Evolutionary conservation across 352 stramenopile genomes (phyloP).

Genomic region (Pilasporangium apinafurcum): DNA sequence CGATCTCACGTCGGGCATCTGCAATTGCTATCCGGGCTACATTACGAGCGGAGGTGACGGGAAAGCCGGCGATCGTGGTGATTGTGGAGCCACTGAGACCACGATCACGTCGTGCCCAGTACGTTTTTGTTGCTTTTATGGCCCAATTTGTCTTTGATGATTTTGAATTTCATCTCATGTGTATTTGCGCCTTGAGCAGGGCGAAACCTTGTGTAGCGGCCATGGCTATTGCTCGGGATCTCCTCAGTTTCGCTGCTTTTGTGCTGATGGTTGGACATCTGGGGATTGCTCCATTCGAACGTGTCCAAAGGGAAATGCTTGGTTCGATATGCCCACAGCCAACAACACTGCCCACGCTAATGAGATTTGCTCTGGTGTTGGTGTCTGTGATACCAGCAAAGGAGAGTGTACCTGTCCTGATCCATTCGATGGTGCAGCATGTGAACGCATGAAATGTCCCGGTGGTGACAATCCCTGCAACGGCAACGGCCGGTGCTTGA

Average conservation of each 20-base stretch:
- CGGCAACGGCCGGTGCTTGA: constrained; percentile 60
- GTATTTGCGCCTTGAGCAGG: constrained; percentile 11
- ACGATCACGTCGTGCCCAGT: constrained; percentile 49
- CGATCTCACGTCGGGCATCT: constrained; percentile 74
- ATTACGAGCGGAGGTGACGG: constrained; percentile 64
- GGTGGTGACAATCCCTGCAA: constrained; percentile 49
- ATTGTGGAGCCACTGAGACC: constrained; percentile 50
- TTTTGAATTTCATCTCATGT: too few relatives aligned
- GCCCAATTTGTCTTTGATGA: not conserved
- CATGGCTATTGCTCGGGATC: constrained; percentile 67
- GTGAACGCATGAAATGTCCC: constrained; percentile 64
- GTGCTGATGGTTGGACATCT: constrained; percentile 42
- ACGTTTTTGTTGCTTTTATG: constrained; percentile 1
- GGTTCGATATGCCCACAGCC: constrained; percentile 56
- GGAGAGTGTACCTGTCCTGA: constrained; percentile 57
- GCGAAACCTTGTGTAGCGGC: constrained; percentile 56
- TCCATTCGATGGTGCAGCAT: constrained; percentile 65
- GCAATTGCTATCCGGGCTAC: constrained; percentile 79
- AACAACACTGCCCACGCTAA: constrained; percentile 50
- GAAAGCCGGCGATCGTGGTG: constrained; percentile 43
- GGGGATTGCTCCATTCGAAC: constrained; percentile 69
- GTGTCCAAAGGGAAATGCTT: constrained; percentile 51
- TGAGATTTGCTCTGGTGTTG: constrained; percentile 56
- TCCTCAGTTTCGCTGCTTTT: constrained; percentile 70
- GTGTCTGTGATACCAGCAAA: constrained; percentile 49